Percentiles rank a stretch among this genome's conserved stretches.
These are phyloP conservation scores for Paspalum vaginatum DNA, from an alignment of 176 grass and related monocot species.

Conservation along the genomic window DNA sequence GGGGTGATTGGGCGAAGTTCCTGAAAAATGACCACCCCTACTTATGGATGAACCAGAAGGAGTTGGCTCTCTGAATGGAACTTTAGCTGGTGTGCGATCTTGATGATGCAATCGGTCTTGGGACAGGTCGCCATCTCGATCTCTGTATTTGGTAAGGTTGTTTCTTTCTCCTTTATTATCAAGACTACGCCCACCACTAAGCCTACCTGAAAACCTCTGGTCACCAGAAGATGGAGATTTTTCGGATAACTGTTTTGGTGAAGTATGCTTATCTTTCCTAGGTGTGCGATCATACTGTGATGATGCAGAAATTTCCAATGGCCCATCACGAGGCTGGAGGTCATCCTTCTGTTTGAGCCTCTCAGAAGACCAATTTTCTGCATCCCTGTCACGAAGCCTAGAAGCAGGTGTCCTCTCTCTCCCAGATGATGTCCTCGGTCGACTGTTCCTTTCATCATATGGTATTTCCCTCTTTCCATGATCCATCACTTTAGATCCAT, in stretches of 20 bases:
- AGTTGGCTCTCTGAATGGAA: slow-evolving; percentile 69
- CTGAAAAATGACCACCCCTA: slow-evolving; percentile 59
- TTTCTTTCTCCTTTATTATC: slow-evolving; percentile 69
- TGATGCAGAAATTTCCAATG: slow-evolving; percentile 56
- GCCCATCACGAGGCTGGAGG: slow-evolving; percentile 56
- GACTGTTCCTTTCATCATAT: slow-evolving; percentile 74
- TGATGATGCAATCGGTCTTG: slow-evolving; percentile 60
- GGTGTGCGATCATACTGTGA: slow-evolving; percentile 65
- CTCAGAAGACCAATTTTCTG: slow-evolving; percentile 57
- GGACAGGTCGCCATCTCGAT: slow-evolving; percentile 63
- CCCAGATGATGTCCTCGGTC: slow-evolving; percentile 55
- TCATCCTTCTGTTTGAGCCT: slow-evolving; percentile 70
- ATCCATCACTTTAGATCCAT: slow-evolving; percentile 75
- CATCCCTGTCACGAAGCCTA: slow-evolving; percentile 63
- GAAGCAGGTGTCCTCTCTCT: slow-evolving; percentile 71
- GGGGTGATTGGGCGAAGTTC: slow-evolving; percentile 64
- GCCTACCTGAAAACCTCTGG: slow-evolving; percentile 73
- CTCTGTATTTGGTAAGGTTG: slow-evolving; percentile 68
- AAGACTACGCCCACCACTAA: slow-evolving; percentile 53
- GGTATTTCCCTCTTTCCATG: slow-evolving; percentile 64
- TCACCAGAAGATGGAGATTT: slow-evolving; percentile 74
- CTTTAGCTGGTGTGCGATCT: slow-evolving; percentile 58
- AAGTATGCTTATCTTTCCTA: slow-evolving; percentile 69
- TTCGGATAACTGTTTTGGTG: slow-evolving; percentile 63
- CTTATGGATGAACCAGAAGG: slow-evolving; percentile 71